Evolutionary conservation across 495 filamentous ascomycete species (phyloP), one percentile per base, ranked within the genome.

Genomic region (Trichoderma reesei): DNA sequence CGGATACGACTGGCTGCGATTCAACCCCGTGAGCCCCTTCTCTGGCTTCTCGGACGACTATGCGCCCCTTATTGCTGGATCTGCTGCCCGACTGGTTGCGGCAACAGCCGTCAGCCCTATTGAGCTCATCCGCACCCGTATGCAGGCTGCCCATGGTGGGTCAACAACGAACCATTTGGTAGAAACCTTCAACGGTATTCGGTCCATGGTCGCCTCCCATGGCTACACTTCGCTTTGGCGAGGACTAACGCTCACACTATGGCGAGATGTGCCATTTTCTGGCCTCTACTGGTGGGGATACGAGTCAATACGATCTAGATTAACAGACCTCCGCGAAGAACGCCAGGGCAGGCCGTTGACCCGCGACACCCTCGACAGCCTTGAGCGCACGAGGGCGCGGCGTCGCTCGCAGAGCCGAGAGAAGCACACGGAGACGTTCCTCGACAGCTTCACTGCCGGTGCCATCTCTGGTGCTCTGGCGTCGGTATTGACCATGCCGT

Each of bases 241-340:
- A n/a, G 94, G 94, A 0, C 75, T 98, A 63, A 90, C 88, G 0
- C 79, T 98, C 38, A 98, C 93, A 0, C 84, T 98, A 69, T 98
- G 94, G 94, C 82, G 94, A 37, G 94, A 98, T 71, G 94, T 97
- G 0, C 94, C 94, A 1, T 98, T 98, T 71, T 97, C 93, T 5
- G 94, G 89, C 8, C 80, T 98, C 63, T 98, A 98, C 76, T 98
- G 94, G 94, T 91, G 89, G 84, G 94, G 94, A 13, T 98, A 98
- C 71, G 94, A 98, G 78, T 80, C 83, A 37, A 85, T 91, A 48
- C 86, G 90, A 37, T 82, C 83, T 41, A 71, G 68, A 36, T 72
- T 96, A 38, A 86, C 83, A 6, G 85, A 89, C 60, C 72, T 81
- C 33, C 86, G 89, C 5, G 83, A 84, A 65, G 73, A 78, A 60